phyloP scores from a whole-genome alignment of 2,329 filamentous ascomycete genomes.

The Amphichorda felina region DNA sequence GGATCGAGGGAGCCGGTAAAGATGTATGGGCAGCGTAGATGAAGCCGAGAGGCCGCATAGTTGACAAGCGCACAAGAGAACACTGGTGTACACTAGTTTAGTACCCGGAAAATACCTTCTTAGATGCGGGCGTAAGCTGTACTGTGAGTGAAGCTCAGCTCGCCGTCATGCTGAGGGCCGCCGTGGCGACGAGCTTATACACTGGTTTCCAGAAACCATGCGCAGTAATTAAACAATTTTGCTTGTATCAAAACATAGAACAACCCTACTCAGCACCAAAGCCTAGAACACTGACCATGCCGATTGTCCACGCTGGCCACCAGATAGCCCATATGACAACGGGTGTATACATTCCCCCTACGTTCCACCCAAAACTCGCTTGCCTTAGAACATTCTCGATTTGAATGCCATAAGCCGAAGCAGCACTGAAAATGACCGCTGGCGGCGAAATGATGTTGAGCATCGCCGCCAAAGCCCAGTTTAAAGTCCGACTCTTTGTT shows the following conservation, averaged over 20 bases:
- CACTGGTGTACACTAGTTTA: background rate
- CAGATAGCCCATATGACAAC: conserved; percentile 89
- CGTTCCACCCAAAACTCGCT: conserved; percentile 78
- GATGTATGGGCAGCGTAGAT: conserved; percentile 83
- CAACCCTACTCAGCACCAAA: background rate
- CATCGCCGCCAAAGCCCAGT: conserved; percentile 32
- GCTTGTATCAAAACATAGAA: too few species aligned
- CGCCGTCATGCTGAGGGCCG: too few species aligned
- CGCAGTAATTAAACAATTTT: too few species aligned
- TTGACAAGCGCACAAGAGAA: background rate
- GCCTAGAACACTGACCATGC: conserved; percentile 42
- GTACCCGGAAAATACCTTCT: too few species aligned
- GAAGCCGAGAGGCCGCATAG: background rate
- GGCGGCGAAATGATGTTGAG: conserved; percentile 52
- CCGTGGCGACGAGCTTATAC: too few species aligned
- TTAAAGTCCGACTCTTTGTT: conserved; percentile 22
- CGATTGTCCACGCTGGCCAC: conserved; percentile 85
- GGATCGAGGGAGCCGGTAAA: conserved; percentile 88
- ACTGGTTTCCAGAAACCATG: too few species aligned
- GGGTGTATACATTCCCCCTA: conserved; percentile 82
- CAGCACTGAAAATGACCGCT: conserved; percentile 37
- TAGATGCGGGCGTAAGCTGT: too few species aligned
- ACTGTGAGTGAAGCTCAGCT: too few species aligned
- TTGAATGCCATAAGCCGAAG: conserved; percentile 22
- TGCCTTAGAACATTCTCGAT: conserved; percentile 52